These are phyloP conservation scores for Loxodes magnus DNA, from an alignment of 73 alveolate species.

Conservation along the genomic window DNA sequence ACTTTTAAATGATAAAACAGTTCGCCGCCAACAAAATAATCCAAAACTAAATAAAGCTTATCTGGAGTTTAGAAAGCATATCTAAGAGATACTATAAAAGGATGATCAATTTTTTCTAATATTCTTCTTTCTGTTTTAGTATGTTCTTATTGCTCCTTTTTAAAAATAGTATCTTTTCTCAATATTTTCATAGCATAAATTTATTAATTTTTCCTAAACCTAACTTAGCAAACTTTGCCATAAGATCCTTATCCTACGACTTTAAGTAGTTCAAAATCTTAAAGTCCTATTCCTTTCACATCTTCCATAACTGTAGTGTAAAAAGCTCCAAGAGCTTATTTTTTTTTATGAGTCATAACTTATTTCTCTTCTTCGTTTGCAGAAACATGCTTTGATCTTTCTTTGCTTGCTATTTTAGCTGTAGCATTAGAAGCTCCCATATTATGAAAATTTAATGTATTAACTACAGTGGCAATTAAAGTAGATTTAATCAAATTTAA, in stretches of 20 bases:
- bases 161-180: slow-evolving; percentile 59
- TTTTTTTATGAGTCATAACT: too few species aligned
- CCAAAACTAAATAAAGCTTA: slow-evolving; percentile 72
- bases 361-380: too few species aligned
- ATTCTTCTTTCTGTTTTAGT: slow-evolving; percentile 90
- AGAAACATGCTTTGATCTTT: too few species aligned
- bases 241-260: slow-evolving; percentile 70
- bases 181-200: slow-evolving; percentile 79
- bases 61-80: slow-evolving; percentile 84
- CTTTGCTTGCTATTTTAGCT: too few species aligned
- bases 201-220: slow-evolving; percentile 22
- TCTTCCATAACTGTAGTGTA: too few species aligned
- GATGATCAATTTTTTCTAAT: slow-evolving; percentile 66
- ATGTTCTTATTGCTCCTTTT: slow-evolving; percentile 72
- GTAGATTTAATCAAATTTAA: too few species aligned
- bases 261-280: slow-evolving; percentile 34
- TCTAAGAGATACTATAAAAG: slow-evolving; percentile 79
- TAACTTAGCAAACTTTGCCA: slow-evolving; percentile 72
- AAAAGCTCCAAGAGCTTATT: too few species aligned
- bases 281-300: slow-evolving; percentile 44
- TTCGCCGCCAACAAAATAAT: slow-evolving; percentile 87
- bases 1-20: slow-evolving; percentile 11
- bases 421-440: too few species aligned
- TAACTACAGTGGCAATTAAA: too few species aligned
- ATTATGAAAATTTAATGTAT: too few species aligned